These are phyloP conservation scores for Neolentinus lepideus DNA, from an alignment of 1,284 basidiomycete genomes.

Conservation along the genomic window DNA sequence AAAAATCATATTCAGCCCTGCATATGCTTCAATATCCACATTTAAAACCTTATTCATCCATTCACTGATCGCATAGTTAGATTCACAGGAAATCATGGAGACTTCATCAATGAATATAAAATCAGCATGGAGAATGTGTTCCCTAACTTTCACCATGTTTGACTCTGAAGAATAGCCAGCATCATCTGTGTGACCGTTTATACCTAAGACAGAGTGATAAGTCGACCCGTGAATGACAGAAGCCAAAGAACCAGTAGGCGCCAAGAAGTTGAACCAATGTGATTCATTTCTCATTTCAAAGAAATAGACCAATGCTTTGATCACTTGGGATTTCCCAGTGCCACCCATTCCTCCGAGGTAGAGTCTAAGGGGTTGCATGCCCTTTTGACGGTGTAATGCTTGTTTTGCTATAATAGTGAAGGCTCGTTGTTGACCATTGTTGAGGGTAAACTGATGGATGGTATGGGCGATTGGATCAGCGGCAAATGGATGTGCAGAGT, in stretches of 20 bases:
- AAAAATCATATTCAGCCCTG: slow-evolving; percentile 10
- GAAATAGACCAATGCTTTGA: slow-evolving; percentile 25
- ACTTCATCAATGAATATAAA: slow-evolving; percentile 25
- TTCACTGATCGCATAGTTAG: slow-evolving; percentile 8
- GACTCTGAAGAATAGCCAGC: background rate
- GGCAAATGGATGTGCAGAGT: too few species aligned
- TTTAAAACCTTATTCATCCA: slow-evolving; percentile 5
- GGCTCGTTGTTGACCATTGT: slow-evolving; percentile 24
- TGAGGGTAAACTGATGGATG: too few species aligned
- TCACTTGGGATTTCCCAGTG: slow-evolving; percentile 35
- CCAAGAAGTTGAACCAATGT: slow-evolving; percentile 22
- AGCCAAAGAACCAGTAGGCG: slow-evolving; percentile 31
- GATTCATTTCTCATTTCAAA: slow-evolving; percentile 18
- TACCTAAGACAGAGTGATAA: slow-evolving; percentile 27
- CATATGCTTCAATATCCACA: background rate
- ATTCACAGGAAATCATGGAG: slow-evolving; percentile 9
- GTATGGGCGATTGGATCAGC: too few species aligned
- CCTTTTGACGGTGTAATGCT: slow-evolving; percentile 8
- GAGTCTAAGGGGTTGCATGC: slow-evolving; percentile 25
- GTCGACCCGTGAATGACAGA: slow-evolving; percentile 27
- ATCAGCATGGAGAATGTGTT: slow-evolving; percentile 17
- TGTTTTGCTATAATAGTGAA: slow-evolving; percentile 26
- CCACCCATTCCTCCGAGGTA: slow-evolving; percentile 30
- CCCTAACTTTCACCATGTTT: slow-evolving; percentile 6
- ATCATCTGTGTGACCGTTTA: slow-evolving; percentile 7